Evolutionary conservation across 208 protist genomes (phyloP).

Genomic region (Wallacemonas collosoma): DNA sequence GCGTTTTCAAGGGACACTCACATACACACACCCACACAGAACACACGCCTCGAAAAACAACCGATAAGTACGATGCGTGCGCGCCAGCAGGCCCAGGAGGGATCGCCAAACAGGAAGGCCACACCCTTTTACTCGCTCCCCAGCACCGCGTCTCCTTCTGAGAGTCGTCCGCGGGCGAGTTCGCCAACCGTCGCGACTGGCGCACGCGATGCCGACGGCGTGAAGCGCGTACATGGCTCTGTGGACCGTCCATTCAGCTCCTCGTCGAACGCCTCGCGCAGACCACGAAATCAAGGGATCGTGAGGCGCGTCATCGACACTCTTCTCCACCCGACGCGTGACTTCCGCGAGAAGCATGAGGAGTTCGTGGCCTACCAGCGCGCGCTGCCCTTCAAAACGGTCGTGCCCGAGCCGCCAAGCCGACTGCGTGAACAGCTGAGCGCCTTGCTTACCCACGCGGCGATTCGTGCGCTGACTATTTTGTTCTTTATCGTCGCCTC

Average conservation of each 20-base stretch:
- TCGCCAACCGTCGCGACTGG: neutral
- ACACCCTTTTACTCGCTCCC: neutral
- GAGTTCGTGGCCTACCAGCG: conserved; percentile 51
- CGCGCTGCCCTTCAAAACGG: conserved; percentile 56
- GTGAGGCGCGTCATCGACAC: neutral
- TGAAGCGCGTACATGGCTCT: neutral
- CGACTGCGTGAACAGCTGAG: conserved; percentile 48
- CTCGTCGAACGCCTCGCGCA: neutral
- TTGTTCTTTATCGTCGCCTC: conserved; percentile 41
- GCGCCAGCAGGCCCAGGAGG: neutral
- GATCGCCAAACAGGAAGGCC: conserved; percentile 1
- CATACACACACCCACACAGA: neutral
- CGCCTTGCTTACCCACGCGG: conserved; percentile 21
- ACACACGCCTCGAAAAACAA: neutral
- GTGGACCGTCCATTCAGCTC: neutral
- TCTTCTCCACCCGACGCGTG: conserved; percentile 14
- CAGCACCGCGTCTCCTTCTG: neutral
- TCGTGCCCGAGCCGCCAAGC: conserved; percentile 64
- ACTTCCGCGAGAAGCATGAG: conserved; percentile 29
- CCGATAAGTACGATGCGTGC: conserved; percentile 5
- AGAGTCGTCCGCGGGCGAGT: neutral
- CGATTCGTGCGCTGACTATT: conserved; percentile 2
- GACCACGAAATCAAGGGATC: neutral
- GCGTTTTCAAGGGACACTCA: too few species aligned
- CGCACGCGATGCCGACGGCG: neutral